These are phyloP conservation scores for Wakefieldia striispora DNA, from an alignment of 768 basidiomycete genomes.

Conservation along the genomic window DNA sequence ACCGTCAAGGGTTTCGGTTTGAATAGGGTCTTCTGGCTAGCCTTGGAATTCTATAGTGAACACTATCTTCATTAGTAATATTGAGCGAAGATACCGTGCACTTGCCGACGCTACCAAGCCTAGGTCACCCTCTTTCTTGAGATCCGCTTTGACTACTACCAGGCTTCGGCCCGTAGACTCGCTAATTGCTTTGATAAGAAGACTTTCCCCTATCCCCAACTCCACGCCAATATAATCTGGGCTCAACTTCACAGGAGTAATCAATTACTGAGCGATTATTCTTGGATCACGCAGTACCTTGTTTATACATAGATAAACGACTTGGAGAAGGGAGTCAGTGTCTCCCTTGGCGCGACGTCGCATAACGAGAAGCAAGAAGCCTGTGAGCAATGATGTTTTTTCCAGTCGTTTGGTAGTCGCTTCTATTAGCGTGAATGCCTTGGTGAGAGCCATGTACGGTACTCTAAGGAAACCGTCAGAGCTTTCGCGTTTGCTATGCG, in stretches of 20 bases:
- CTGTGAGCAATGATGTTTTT: constrained; percentile 84
- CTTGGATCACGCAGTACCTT: constrained; percentile 50
- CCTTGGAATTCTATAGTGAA: constrained; percentile 78
- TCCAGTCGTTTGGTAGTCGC: constrained; percentile 93
- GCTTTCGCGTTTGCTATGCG: background rate
- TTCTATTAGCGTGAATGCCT: constrained; percentile 87
- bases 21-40: constrained; percentile 89
- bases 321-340: constrained; percentile 73
- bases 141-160: constrained; percentile 80
- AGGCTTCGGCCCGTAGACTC: constrained; percentile 91
- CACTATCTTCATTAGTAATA: background rate
- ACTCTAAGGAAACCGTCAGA: constrained; percentile 49
- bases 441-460: constrained; percentile 90
- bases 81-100: background rate
- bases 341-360: constrained; percentile 78
- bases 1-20: constrained; percentile 91
- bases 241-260: constrained; percentile 56
- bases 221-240: constrained; percentile 96
- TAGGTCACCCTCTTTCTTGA: constrained; percentile 93
- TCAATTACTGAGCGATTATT: background rate
- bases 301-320: constrained; percentile 96
- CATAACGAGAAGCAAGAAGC: constrained; percentile 88
- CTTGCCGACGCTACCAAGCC: constrained; percentile 94
- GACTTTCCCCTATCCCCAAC: constrained; percentile 92
- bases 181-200: constrained; percentile 92